These are phyloP conservation scores for Quercus phellos DNA, from an alignment of 331 rosid genomes.

Conservation along the genomic window DNA sequence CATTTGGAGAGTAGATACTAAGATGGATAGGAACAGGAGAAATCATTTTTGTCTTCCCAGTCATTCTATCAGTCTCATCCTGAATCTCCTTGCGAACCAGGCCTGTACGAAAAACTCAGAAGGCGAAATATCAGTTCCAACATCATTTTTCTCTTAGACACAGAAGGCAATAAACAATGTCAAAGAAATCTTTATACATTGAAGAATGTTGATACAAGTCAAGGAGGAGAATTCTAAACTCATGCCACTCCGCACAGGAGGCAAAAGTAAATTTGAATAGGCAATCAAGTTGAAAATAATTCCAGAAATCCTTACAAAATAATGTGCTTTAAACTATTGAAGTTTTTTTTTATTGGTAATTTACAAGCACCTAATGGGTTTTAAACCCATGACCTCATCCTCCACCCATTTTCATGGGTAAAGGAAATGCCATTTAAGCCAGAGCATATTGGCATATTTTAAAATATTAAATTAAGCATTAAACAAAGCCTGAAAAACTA, in stretches of 20 bases:
- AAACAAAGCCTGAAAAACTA: too few relatives aligned
- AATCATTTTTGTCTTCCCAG: conserved; percentile 74
- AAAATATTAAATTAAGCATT: too few relatives aligned
- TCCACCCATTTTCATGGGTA: too few relatives aligned
- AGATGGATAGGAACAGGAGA: conserved; percentile 94
- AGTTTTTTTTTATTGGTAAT: too few relatives aligned
- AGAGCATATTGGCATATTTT: too few relatives aligned
- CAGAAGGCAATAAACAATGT: background rate
- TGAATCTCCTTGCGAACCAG: conserved; percentile 76
- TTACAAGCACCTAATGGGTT: too few relatives aligned
- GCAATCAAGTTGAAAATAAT: background rate
- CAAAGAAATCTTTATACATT: background rate
- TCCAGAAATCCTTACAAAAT: background rate
- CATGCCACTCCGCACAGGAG: background rate
- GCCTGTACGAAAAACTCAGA: conserved; percentile 39
- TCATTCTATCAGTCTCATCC: conserved; percentile 89
- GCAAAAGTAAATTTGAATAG: background rate
- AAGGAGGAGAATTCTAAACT: background rate
- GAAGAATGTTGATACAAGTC: conserved; percentile 3
- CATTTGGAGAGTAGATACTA: conserved; percentile 90
- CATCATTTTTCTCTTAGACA: background rate
- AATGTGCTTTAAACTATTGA: too few relatives aligned
- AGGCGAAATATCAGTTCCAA: conserved; percentile 3
- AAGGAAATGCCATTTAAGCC: too few relatives aligned
- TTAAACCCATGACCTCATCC: too few relatives aligned